phyloP scores from a whole-genome alignment of 2,329 filamentous ascomycete genomes.

The Microdochium paspali region DNA sequence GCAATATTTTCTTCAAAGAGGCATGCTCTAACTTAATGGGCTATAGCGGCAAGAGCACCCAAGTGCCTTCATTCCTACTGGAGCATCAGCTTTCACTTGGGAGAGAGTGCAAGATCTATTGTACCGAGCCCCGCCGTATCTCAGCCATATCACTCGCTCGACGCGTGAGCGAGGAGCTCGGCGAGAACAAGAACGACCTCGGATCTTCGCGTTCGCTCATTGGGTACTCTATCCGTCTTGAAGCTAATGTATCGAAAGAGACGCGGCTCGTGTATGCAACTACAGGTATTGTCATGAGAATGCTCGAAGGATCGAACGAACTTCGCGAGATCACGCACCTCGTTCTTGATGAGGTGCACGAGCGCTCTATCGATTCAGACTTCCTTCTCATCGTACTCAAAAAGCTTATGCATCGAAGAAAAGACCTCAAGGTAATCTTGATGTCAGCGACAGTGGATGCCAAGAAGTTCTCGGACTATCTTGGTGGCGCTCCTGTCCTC shows the following conservation, averaged over 20 bases:
- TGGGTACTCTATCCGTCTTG: conserved; percentile 88
- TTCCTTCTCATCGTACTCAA: conserved; percentile 89
- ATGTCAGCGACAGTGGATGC: conserved; percentile 98
- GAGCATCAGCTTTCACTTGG: conserved; percentile 80
- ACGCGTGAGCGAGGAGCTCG: conserved; percentile 89
- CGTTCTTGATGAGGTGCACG: conserved; percentile 95
- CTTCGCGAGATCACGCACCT: conserved; percentile 86
- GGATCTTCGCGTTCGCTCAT: conserved; percentile 78
- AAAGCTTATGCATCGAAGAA: conserved; percentile 65
- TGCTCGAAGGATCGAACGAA: conserved; percentile 84
- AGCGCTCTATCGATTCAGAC: conserved; percentile 92
- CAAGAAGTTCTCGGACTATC: conserved; percentile 79
- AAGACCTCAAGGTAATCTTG: conserved; percentile 82
- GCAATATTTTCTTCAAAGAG: too few species aligned
- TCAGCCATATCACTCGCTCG: conserved; percentile 91
- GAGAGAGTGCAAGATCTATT: conserved; percentile 82
- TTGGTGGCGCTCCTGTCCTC: conserved; percentile 76
- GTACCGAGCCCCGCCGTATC: conserved; percentile 89
- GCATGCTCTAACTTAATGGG: neutral
- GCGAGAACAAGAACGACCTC: conserved; percentile 72
- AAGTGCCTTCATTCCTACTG: conserved; percentile 88
- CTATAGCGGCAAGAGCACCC: conserved; percentile 79
- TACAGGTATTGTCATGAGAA: conserved; percentile 89
- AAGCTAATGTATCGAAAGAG: conserved; percentile 73
- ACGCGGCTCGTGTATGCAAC: conserved; percentile 87